Conservation (phyloP, 106 monocot genomes). For the Ottelia alismoides region DNA sequence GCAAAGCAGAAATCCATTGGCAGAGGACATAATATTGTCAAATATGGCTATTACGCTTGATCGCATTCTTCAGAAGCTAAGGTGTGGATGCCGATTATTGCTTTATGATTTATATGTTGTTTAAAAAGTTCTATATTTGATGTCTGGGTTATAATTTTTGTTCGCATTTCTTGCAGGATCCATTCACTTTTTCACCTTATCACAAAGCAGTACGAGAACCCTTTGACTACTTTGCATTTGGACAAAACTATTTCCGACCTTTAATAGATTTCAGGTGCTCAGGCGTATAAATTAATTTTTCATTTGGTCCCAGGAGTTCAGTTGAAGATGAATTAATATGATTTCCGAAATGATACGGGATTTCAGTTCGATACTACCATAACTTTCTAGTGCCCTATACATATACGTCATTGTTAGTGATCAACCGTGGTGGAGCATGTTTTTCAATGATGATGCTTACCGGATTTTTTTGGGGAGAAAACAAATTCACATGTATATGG, state of each 20-base stretch:
- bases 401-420: no score
- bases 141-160: not conserved
- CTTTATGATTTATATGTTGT: not conserved
- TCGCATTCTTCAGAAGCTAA: constrained; percentile 66
- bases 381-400: no score
- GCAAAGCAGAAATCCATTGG: constrained; percentile 52
- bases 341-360: no score
- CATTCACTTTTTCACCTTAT: constrained; percentile 55
- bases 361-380: no score
- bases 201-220: constrained; percentile 84
- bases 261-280: constrained; percentile 90
- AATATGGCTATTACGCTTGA: constrained; percentile 82
- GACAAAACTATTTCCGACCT: constrained; percentile 82
- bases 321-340: no score
- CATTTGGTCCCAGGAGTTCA: no score
- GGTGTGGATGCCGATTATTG: constrained; percentile 22
- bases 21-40: constrained; percentile 55
- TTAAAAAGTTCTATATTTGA: not conserved
- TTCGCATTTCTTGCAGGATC: constrained; percentile 47
- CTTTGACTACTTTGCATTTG: constrained; percentile 93
- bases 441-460: no score
- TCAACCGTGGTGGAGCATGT: no score
- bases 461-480: no score
- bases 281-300: no score
- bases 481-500: no score